These are phyloP conservation scores for Herpotrichia juniperi DNA, from an alignment of 2,329 filamentous ascomycete genomes.

Conservation along the genomic window DNA sequence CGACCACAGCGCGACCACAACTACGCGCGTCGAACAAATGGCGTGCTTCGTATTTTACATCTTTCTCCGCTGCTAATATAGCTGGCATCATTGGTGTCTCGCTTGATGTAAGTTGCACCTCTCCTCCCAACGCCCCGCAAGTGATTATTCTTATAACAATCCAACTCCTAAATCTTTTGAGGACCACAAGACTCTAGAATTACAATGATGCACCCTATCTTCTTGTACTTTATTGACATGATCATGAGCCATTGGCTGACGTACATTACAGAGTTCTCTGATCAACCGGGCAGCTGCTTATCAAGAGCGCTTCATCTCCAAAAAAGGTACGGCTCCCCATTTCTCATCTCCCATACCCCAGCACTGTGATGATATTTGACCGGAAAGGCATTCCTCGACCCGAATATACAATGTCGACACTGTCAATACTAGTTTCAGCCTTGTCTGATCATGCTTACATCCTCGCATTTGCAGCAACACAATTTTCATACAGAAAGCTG, in stretches of 20 bases:
- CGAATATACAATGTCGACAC: constrained; percentile 69
- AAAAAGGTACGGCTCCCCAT: constrained; percentile 50
- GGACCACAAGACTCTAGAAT: constrained; percentile 62
- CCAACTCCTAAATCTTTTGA: constrained; percentile 64
- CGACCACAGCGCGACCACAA: not conserved
- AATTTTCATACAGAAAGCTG: constrained; percentile 27
- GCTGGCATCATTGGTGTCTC: not conserved
- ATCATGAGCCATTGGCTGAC: constrained; percentile 1
- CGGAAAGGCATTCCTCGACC: constrained; percentile 73
- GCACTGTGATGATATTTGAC: constrained; percentile 67
- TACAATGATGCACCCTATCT: constrained; percentile 56
- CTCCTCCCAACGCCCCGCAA: constrained; percentile 24
- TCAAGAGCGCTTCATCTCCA: constrained; percentile 6
- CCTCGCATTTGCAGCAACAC: constrained; percentile 9
- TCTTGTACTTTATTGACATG: constrained; percentile 3
- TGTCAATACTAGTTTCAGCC: constrained; percentile 71
- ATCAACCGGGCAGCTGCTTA: not conserved
- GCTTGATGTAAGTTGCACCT: not conserved
- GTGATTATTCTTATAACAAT: constrained; percentile 60
- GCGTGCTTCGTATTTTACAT: not conserved
- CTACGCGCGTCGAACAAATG: not conserved
- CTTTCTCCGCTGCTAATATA: not conserved
- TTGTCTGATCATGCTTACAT: constrained; percentile 62
- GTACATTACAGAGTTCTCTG: not conserved
- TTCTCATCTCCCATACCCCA: constrained; percentile 17